Base-by-base conservation (phyloP, 1,284 basidiomycete genomes). In the Cryptococcus wingfieldii region DNA sequence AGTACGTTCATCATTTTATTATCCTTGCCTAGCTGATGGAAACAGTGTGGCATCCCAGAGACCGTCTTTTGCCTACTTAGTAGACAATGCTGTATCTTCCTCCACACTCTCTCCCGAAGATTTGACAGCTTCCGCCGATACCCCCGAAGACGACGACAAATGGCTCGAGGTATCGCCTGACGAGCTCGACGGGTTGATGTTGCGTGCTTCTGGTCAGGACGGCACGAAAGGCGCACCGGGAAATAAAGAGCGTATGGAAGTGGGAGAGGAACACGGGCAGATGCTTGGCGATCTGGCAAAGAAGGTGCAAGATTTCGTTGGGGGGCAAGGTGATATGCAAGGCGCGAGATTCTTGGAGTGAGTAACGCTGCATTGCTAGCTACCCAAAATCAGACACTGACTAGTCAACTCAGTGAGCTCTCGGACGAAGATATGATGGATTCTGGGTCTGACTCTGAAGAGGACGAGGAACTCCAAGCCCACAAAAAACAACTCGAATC, bases 321-420 rank as follows among this genome's bases (percentile, higher is more conserved):
- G 91, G 63, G 90, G 88, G 2, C 78, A 92, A 70, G 93, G 93
- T 5, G 86, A 89, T 61, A 60, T 95, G 5, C 86, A 90, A 64
- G 93, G 93, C 1, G 93, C 90, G 0, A 77, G 81, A 59, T 94
- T 97, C 67, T 84, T 86, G 50, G 92, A 94, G 91, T 95, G 76
- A 68, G 88, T 78, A 10, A 3, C 7, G 23, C 31, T 18, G 34
- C 25, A n/a, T 44, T 25, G 10, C 14, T 12, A 7, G 53, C 57
- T 62, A 55, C 56, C 48, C 19, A 19, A 9, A 42, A 18, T n/a
- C 28, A 42, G 19, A n/a, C 19, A 8, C 31, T 47, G 27, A 27
- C 46, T 12, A 27, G 0, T 9, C 4, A 16, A n/a, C 25, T 5
- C 54, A 77, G 69, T 51, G 75, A 76, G 55, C 52, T 76, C 28